Evolutionary conservation across 2,329 filamentous ascomycete species (phyloP).

Genomic region (Pseudocercospora macadamiae): DNA sequence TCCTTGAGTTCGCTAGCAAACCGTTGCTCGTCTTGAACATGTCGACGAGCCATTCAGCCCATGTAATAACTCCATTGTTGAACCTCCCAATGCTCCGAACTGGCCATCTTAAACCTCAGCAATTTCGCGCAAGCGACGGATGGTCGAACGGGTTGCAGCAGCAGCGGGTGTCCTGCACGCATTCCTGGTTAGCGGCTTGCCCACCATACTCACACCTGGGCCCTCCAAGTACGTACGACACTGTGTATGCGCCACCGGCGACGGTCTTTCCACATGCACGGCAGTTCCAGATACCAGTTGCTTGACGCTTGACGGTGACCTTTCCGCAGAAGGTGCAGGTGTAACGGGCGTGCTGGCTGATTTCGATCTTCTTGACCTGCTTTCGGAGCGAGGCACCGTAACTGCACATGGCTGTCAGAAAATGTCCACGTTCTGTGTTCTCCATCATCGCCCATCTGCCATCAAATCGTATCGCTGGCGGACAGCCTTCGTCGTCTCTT

Average conservation of each 20-base stretch:
- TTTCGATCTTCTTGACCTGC: constrained; percentile 99
- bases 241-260: constrained; percentile 90
- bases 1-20: constrained; percentile 32
- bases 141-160: constrained; percentile 91
- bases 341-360: constrained; percentile 97
- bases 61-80: constrained; percentile 32
- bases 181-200: constrained; percentile 17
- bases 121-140: constrained; percentile 96
- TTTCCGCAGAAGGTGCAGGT: constrained; percentile 99
- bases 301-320: constrained; percentile 73
- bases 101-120: constrained; percentile 74
- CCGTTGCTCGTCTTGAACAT: constrained; percentile 26
- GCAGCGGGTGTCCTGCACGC: constrained; percentile 78
- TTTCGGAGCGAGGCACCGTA: constrained; percentile 99
- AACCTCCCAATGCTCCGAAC: constrained; percentile 30
- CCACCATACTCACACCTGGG: neutral
- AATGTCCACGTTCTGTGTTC: neutral
- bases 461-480: constrained; percentile 4
- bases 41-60: constrained; percentile 23
- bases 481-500: neutral
- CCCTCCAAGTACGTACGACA: constrained; percentile 74
- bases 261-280: constrained; percentile 91
- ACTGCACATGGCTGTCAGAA: constrained; percentile 52
- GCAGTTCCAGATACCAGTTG: constrained; percentile 97
- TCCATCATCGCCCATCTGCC: neutral